Base-by-base conservation (phyloP, 306 rosid genomes). In the Ormosia emarginata region DNA sequence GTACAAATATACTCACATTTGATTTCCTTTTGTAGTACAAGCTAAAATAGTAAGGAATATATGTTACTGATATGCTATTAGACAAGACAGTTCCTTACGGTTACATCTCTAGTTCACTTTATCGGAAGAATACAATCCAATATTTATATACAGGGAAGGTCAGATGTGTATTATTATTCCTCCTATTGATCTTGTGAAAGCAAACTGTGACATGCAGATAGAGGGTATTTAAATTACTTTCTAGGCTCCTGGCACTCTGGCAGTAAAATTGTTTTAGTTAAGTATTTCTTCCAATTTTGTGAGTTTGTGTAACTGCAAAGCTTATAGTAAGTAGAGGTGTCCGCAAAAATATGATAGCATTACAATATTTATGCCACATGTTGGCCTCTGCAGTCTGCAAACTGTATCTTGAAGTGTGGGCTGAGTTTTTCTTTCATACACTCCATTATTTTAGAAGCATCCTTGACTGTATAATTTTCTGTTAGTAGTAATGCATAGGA, bases 121-220 rank as follows among this genome's bases (percentile, higher is more conserved):
- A n/a, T 53, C 66, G 71, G 58, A 34, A 62, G 74, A 53, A 49
- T 41, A 3, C 30, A 37, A 53, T 64, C 17, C 59, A 77, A 40
- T 29, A 59, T 14, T 55, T 57, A 39, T 80, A 61, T 47, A 33
- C 59, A 6, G 15, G 44, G 56, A 58, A 34, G 24, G 4, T n/a
- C 29, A 82, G 58, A 39, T 24, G 40, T 71, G 12, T 8, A 24
- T 37, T 67, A 30, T 57, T 29, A 50, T 53, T 74, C 18, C 44
- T 71, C 79, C 40, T 66, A 66, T 56, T 75, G 81, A 57, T 82
- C 13, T 39, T 82, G 18, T 59, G 71, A 75, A 44, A 32, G 44
- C 64, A 11, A 53, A 36, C 17, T 40, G 29, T 63, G 47, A 14
- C 57, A 17, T 74, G 50, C 13, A 2, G 50, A 15, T 29, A 72